phyloP scores from a whole-genome alignment of 1,284 basidiomycete genomes.

The Tranzscheliella williamsii region DNA sequence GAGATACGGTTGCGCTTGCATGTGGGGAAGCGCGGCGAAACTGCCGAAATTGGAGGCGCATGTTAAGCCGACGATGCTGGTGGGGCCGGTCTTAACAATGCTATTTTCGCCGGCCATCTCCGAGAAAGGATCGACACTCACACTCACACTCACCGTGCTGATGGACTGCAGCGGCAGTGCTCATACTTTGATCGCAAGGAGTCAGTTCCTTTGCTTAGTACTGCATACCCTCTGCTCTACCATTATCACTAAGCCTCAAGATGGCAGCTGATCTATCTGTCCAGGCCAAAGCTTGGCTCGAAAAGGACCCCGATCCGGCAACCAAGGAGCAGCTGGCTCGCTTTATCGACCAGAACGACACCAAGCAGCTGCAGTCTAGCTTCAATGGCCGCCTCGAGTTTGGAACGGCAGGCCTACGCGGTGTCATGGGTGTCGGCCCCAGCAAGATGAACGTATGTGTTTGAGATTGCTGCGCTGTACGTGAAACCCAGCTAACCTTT shows the following conservation, averaged over 20 bases:
- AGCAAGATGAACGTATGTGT: conserved; percentile 48
- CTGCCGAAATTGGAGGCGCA: too few relatives aligned
- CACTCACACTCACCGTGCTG: too few relatives aligned
- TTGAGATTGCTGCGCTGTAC: neutral
- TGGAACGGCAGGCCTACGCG: conserved; percentile 50
- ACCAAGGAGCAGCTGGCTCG: conserved; percentile 27
- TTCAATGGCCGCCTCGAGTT: conserved; percentile 47
- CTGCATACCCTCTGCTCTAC: too few relatives aligned
- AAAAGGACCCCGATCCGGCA: conserved; percentile 40
- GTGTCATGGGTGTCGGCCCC: conserved; percentile 47
- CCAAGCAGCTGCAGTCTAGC: conserved; percentile 33
- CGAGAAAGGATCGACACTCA: conserved; percentile 19
- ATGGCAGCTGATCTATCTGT: conserved; percentile 20
- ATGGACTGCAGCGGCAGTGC: too few relatives aligned
- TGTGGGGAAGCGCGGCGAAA: too few relatives aligned
- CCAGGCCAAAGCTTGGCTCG: conserved; percentile 45
- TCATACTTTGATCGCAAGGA: too few relatives aligned
- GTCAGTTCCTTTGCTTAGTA: too few relatives aligned
- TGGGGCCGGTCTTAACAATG: too few relatives aligned
- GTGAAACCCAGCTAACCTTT: neutral
- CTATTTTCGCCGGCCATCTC: conserved; percentile 19
- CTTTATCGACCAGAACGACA: conserved; percentile 30
- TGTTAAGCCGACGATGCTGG: too few relatives aligned
- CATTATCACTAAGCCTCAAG: too few relatives aligned
- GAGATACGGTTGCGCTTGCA: too few relatives aligned